Evolutionary conservation across 2,329 filamentous ascomycete genomes (phyloP), one percentile per base, ranked within the genome.

Genomic region (Hymenoscyphus occultus): DNA sequence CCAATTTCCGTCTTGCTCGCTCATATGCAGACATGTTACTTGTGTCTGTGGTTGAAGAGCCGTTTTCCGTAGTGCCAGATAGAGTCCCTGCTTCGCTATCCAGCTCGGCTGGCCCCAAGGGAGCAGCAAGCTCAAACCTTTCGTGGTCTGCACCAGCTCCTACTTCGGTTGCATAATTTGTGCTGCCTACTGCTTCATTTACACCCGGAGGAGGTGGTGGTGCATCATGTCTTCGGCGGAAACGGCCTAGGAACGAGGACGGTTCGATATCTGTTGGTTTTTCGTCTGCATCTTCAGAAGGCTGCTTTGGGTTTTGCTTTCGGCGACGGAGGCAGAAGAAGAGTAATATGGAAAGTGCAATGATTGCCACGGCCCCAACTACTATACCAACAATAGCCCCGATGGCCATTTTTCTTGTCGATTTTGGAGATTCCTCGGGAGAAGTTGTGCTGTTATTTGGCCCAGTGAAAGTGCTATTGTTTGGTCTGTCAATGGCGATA

Each of bases 101-200:
- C n/a, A 74, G 64, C 64, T 74, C 73, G 45, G 63, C 68, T n/a
- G 71, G 71, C 7, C 67, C 66, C 1, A 71, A 59, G 16, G 72
- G 67, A 13, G 68, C 71, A 3, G 72, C 65, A 35, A 74, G 67
- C 40, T 75, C 72, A 58, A 70, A 71, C 13, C 67, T 65, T 60
- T 71, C 72, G 57, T 72, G 67, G 7, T 67, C 59, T 5, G 65
- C 67, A 48, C 73, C 70, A 5, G 71, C 69, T 9, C 61, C 70
- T 22, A 74, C 68, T 68, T 74, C 73, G 0, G 68, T 68, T 5
- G 74, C 85, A 83, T 68, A 86, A 81, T 14, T 79, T 79, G 42
- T 81, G 80, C 64, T 83, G 80, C 22, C 80, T 72, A 12, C 84
- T 79, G 65, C 83, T 83, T 70, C 85, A 82, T 61, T 12, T 81